These are phyloP conservation scores for Fragilariopsis cylindrus DNA, from an alignment of 108 stramenopile genomes.

Conservation along the genomic window DNA sequence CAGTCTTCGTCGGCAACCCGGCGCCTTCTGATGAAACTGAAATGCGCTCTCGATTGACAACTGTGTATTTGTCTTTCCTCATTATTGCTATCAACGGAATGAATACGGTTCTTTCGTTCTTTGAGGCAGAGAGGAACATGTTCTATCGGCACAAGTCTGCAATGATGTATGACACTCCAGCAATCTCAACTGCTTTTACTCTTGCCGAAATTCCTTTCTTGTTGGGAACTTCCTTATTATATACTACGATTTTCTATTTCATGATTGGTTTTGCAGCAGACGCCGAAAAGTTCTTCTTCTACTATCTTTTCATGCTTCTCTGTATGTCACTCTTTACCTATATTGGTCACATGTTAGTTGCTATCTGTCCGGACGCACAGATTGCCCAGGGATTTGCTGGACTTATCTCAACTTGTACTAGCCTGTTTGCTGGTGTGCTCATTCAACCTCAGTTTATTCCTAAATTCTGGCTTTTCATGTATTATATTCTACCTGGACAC, in stretches of 20 bases:
- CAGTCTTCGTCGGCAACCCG: conserved; percentile 50
- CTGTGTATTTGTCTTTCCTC: conserved; percentile 58
- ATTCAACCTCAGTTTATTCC: conserved; percentile 57
- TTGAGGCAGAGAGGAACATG: conserved; percentile 78
- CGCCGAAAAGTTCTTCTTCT: conserved; percentile 47
- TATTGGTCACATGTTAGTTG: conserved; percentile 52
- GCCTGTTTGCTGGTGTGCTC: conserved; percentile 63
- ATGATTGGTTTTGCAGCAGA: conserved; percentile 47
- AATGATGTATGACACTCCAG: conserved; percentile 55
- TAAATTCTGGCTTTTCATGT: conserved; percentile 46
- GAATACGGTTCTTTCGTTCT: conserved; percentile 62
- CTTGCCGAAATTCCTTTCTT: conserved; percentile 68
- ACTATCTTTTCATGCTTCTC: conserved; percentile 29
- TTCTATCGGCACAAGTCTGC: conserved; percentile 76
- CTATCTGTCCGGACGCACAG: conserved; percentile 50
- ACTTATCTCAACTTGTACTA: conserved; percentile 45
- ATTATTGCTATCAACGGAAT: conserved; percentile 59
- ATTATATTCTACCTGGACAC: conserved; percentile 33
- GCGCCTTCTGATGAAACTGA: conserved; percentile 52
- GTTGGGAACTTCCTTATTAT: conserved; percentile 45
- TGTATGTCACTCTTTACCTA: conserved; percentile 30
- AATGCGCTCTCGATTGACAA: conserved; percentile 61
- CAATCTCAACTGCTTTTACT: conserved; percentile 49
- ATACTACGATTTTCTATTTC: conserved; percentile 60
- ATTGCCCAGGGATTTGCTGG: conserved; percentile 59